Conservation (phyloP, 495 filamentous ascomycete species). For the Rhypophila decipiens region DNA sequence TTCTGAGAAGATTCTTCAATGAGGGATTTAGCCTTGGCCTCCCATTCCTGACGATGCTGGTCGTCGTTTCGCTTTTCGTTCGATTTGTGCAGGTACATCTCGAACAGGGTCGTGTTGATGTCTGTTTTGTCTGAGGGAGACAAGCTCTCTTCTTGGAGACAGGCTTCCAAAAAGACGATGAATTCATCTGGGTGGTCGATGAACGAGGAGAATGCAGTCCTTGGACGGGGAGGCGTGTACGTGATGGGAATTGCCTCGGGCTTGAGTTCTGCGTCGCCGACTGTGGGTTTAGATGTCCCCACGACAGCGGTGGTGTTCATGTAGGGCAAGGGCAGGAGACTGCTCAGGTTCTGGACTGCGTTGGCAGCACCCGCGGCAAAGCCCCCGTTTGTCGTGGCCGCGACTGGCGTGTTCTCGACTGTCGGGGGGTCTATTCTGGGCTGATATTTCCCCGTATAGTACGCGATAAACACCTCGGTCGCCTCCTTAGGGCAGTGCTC, state of each 20-base stretch:
- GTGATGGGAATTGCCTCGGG: constrained; percentile 23
- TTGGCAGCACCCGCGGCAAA: constrained; percentile 55
- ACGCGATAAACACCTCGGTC: constrained; percentile 82
- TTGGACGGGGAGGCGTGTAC: constrained; percentile 72
- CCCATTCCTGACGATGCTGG: constrained; percentile 70
- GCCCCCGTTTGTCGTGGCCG: constrained; percentile 28
- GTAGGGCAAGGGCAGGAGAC: constrained; percentile 78
- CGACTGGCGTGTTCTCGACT: constrained; percentile 40
- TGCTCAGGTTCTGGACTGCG: constrained; percentile 75
- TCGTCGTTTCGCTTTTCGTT: constrained; percentile 57
- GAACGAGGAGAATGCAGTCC: constrained; percentile 93
- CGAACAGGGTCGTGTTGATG: constrained; percentile 91
- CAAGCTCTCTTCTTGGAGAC: constrained; percentile 58
- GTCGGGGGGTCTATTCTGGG: constrained; percentile 61
- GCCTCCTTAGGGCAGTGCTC: constrained; percentile 74
- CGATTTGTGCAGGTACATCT: constrained; percentile 92
- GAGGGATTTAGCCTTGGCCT: constrained; percentile 82
- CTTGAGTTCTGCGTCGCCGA: constrained; percentile 25
- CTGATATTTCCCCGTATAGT: constrained; percentile 80
- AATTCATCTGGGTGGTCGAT: constrained; percentile 91
- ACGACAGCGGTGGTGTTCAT: constrained; percentile 58
- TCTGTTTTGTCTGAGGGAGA: constrained; percentile 68
- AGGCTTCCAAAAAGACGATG: constrained; percentile 83
- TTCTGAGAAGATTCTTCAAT: constrained; percentile 51
- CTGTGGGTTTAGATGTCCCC: constrained; percentile 25